Conservation (phyloP, 208 protist species). For the Trichomonas vaginalis region DNA sequence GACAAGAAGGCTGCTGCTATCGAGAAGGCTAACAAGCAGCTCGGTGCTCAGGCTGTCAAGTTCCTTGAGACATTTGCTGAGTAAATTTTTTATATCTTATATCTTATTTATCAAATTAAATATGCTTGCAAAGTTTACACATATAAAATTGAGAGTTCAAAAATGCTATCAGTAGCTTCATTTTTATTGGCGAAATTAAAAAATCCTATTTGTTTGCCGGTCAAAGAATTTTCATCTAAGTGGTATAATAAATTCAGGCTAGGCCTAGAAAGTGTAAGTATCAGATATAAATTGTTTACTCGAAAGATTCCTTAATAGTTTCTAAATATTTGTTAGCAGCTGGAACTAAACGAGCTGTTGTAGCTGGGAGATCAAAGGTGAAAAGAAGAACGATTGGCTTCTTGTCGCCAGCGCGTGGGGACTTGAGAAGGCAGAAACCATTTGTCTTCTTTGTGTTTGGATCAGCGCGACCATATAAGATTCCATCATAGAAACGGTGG, state of each 20-base stretch:
- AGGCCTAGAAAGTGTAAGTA: neutral
- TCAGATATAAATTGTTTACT: neutral
- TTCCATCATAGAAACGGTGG: neutral
- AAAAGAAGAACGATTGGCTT: neutral
- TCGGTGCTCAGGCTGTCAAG: neutral
- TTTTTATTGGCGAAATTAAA: no score
- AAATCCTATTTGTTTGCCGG: no score
- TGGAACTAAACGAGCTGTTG: neutral
- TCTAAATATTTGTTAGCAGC: neutral
- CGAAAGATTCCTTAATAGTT: neutral
- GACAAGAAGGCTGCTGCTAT: neutral
- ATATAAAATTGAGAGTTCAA: no score
- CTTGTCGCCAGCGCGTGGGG: neutral
- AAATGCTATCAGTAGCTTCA: no score
- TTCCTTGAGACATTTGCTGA: neutral
- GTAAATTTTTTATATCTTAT: neutral
- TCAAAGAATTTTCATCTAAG: no score
- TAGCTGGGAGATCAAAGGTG: neutral
- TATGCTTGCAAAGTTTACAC: no score
- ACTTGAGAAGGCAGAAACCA: neutral
- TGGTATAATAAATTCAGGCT: no score
- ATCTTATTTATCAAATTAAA: neutral
- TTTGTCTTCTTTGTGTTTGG: neutral
- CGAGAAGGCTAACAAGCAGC: neutral
- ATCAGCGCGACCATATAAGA: neutral